A percentile compares a stretch with the other conserved stretches of the same genome.
phyloP scores from a whole-genome alignment of 129 eudicot genomes.

The Artemisia argyi region DNA sequence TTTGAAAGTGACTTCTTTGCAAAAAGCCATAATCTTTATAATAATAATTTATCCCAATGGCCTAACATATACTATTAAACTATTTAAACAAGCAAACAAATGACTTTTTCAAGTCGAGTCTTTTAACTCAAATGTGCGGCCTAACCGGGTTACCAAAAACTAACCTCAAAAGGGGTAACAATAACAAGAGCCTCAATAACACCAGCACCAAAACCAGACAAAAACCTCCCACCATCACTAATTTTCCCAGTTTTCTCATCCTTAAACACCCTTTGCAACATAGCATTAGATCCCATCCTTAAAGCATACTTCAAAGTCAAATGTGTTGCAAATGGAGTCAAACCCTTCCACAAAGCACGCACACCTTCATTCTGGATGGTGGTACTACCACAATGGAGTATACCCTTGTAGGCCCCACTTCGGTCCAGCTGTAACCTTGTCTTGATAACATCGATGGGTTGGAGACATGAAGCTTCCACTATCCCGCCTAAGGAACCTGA shows the following conservation, averaged over 20 bases:
- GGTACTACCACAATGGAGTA: slow-evolving; percentile 74
- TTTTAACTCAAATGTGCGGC: too few species aligned
- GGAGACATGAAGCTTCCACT: slow-evolving; percentile 77
- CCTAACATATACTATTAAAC: too few species aligned
- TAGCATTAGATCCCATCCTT: slow-evolving; percentile 90
- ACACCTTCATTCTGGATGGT: slow-evolving; percentile 58
- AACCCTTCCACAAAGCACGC: slow-evolving; percentile 89
- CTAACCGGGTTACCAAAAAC: background rate
- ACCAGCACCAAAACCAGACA: slow-evolving; percentile 94
- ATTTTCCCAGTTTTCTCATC: slow-evolving; percentile 60
- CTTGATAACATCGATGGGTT: slow-evolving; percentile 91
- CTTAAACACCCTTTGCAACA: slow-evolving; percentile 66
- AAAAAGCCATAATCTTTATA: too few species aligned
- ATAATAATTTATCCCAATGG: too few species aligned
- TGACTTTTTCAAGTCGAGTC: too few species aligned
- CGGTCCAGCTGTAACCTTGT: slow-evolving; percentile 90
- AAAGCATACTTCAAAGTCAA: slow-evolving; percentile 83
- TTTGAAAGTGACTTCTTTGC: too few species aligned
- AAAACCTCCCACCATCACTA: slow-evolving; percentile 56
- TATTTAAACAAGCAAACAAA: too few species aligned
- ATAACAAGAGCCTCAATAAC: slow-evolving; percentile 89
- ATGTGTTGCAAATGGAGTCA: slow-evolving; percentile 89
- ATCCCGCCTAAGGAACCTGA: slow-evolving; percentile 87
- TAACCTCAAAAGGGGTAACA: slow-evolving; percentile 94
- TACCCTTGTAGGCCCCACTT: slow-evolving; percentile 72